phyloP scores from a whole-genome alignment of 495 filamentous ascomycete species.

The Amorphotheca resinae region DNA sequence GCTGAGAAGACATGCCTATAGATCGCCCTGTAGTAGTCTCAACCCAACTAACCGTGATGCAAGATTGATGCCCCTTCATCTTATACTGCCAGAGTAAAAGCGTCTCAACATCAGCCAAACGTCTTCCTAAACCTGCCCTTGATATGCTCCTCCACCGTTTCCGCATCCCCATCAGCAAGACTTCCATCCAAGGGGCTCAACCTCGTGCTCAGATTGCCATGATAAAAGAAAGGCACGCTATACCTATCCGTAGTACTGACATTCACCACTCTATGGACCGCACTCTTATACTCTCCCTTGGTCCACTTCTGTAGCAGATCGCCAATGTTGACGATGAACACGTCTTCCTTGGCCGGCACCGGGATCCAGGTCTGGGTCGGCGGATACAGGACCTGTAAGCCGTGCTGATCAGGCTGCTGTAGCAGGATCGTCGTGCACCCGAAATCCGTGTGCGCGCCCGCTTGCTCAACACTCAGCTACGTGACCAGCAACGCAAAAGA shows the following conservation, averaged over 20 bases:
- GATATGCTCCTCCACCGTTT: neutral
- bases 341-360: constrained; percentile 32
- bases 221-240: constrained; percentile 38
- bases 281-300: constrained; percentile 33
- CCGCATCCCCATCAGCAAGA: neutral
- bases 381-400: no score
- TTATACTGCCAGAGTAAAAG: no score
- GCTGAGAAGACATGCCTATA: no score
- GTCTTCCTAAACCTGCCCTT: neutral
- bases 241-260: constrained; percentile 31
- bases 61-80: no score
- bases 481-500: constrained; percentile 67
- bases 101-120: no score
- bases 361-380: constrained; percentile 22
- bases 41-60: no score
- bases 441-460: constrained; percentile 41
- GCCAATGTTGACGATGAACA: constrained; percentile 42
- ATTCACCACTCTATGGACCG: constrained; percentile 39
- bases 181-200: neutral
- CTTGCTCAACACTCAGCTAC: no score
- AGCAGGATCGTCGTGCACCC: constrained; percentile 34
- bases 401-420: no score
- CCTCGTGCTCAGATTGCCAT: constrained; percentile 23
- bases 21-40: no score
- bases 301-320: constrained; percentile 36